These are phyloP conservation scores for Xylariomycetidae sp. DNA, from an alignment of 2,329 filamentous ascomycete genomes.

Conservation along the genomic window DNA sequence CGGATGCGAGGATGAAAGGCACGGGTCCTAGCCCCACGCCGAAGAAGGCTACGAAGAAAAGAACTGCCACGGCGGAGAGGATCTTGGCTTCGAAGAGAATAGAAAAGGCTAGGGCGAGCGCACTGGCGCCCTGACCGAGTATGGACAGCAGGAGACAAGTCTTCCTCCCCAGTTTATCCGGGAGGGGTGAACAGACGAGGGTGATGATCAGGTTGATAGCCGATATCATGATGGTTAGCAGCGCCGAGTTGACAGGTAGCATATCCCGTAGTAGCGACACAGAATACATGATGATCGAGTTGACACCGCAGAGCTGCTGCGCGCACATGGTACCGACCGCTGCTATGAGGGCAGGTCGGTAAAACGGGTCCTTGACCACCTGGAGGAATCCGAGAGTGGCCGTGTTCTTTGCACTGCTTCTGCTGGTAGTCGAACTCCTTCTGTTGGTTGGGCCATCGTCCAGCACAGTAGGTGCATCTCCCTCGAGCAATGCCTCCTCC, in stretches of 20 bases:
- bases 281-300: constrained; percentile 98
- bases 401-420: constrained; percentile 18
- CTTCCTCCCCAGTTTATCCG: constrained; percentile 85
- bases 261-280: constrained; percentile 81
- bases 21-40: constrained; percentile 89
- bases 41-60: constrained; percentile 85
- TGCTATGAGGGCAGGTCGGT: constrained; percentile 71
- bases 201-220: constrained; percentile 83
- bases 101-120: constrained; percentile 72
- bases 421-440: constrained; percentile 19
- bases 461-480: constrained; percentile 19
- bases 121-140: constrained; percentile 75
- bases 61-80: constrained; percentile 74
- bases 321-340: constrained; percentile 88
- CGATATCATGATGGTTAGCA: constrained; percentile 85
- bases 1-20: constrained; percentile 88
- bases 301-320: constrained; percentile 91
- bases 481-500: constrained; percentile 63
- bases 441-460: no score
- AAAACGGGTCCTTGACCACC: constrained; percentile 62
- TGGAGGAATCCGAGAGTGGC: constrained; percentile 52
- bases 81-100: constrained; percentile 70
- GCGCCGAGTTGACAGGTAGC: constrained; percentile 72
- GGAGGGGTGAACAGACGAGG: constrained; percentile 72
- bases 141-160: constrained; percentile 78